Conservation (phyloP, 2,329 filamentous ascomycete species). For the Metarhizium anisopliae region DNA sequence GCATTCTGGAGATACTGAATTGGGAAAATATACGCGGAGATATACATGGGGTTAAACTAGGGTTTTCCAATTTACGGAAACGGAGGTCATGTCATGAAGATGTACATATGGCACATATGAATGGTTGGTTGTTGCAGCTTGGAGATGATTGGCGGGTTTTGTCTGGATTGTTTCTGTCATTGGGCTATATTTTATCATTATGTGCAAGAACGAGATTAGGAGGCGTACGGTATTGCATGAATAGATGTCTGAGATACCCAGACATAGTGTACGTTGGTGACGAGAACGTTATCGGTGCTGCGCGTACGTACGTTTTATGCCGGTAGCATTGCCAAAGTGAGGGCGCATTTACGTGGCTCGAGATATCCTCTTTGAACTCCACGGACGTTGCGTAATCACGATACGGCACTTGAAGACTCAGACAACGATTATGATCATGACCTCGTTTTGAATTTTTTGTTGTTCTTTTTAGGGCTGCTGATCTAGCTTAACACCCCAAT, state of each 20-base stretch:
- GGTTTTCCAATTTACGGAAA: not conserved
- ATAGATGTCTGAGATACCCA: not conserved
- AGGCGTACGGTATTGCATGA: not conserved
- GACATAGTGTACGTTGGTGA: not conserved
- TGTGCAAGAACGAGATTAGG: not conserved
- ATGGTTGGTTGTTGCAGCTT: not conserved
- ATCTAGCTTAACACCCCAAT: constrained; percentile 18
- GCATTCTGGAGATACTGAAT: not conserved
- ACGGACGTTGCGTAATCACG: too few species aligned
- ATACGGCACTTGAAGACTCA: too few species aligned
- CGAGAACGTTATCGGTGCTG: not conserved
- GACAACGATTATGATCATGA: constrained; percentile 22
- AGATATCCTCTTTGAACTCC: too few species aligned
- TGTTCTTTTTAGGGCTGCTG: constrained; percentile 22
- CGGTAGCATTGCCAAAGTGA: not conserved
- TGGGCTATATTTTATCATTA: not conserved
- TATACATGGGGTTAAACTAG: not conserved
- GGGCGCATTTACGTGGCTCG: too few species aligned
- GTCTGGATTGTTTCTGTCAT: not conserved
- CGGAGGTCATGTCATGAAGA: not conserved
- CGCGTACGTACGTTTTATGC: not conserved
- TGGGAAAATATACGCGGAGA: not conserved
- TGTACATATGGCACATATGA: not conserved
- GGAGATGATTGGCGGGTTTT: not conserved
- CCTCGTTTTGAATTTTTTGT: constrained; percentile 22